Percentiles rank a stretch among this genome's conserved stretches.
Evolutionary conservation across 139 green algal genomes (phyloP).

Genomic region (Marvania coccoides): DNA sequence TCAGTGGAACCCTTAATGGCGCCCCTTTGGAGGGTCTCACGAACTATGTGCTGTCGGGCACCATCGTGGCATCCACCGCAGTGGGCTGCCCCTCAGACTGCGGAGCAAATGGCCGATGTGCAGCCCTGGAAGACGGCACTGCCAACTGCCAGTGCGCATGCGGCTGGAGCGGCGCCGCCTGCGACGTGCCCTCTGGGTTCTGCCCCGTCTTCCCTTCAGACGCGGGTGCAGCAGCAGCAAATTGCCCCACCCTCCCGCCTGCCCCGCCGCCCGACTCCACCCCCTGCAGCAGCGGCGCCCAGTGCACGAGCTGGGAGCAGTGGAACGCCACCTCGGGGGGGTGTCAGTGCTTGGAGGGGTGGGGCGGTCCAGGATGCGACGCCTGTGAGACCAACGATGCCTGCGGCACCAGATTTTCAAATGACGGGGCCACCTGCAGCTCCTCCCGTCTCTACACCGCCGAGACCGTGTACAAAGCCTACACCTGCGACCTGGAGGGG

Average conservation of each 20-base stretch:
- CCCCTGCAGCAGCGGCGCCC: not conserved
- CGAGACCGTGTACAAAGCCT: constrained; percentile 29
- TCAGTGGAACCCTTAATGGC: not conserved
- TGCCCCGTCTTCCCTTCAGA: constrained; percentile 10
- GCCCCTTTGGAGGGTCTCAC: not conserved
- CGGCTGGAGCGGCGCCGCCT: constrained; percentile 16
- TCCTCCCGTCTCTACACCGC: constrained; percentile 17
- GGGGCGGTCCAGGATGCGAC: constrained; percentile 28
- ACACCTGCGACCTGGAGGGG: constrained; percentile 31
- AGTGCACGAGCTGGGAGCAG: constrained; percentile 22
- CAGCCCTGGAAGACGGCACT: not conserved
- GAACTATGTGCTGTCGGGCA: not conserved
- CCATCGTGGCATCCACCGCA: not conserved
- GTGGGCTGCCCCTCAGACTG: constrained; percentile 25
- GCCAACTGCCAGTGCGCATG: constrained; percentile 24
- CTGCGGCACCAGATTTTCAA: constrained; percentile 16
- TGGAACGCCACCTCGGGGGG: not conserved
- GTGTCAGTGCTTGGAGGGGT: constrained; percentile 26
- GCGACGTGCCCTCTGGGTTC: constrained; percentile 9
- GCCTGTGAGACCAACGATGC: constrained; percentile 29
- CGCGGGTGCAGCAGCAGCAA: not conserved
- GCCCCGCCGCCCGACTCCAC: not conserved
- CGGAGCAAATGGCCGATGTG: constrained; percentile 23
- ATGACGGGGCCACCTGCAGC: constrained; percentile 28
- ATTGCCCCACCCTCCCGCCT: not conserved